Conservation (phyloP, 2,329 filamentous ascomycete species). For the Reticulascus tulasneorum region DNA sequence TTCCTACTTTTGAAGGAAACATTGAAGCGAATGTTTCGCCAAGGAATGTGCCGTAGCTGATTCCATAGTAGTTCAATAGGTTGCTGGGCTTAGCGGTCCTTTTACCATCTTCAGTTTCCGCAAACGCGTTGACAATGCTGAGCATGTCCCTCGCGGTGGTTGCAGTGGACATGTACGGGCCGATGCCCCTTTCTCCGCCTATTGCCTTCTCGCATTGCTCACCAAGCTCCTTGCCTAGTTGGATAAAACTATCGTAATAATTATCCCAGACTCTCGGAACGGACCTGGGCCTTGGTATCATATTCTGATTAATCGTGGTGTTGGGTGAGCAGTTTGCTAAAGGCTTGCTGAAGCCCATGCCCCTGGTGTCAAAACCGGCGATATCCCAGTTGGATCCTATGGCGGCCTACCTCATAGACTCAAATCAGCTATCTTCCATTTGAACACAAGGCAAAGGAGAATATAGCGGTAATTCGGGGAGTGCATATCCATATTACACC, state of each 20-base stretch:
- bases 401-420: too few species aligned
- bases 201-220: background rate
- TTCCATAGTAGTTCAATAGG: constrained; percentile 37
- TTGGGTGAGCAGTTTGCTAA: constrained; percentile 32
- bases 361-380: constrained; percentile 40
- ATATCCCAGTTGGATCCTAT: constrained; percentile 29
- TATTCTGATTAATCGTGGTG: too few species aligned
- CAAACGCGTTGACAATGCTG: constrained; percentile 31
- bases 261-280: constrained; percentile 1
- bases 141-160: constrained; percentile 40
- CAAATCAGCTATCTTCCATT: too few species aligned
- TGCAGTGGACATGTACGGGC: constrained; percentile 28
- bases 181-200: constrained; percentile 3
- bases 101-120: constrained; percentile 8
- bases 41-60: constrained; percentile 43
- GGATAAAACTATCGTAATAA: background rate
- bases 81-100: constrained; percentile 10
- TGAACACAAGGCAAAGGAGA: too few species aligned
- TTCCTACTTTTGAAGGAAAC: constrained; percentile 30
- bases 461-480: too few species aligned
- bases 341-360: constrained; percentile 32
- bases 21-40: constrained; percentile 35
- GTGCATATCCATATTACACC: too few species aligned
- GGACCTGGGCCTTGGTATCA: background rate
- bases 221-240: constrained; percentile 1